Base-by-base conservation (phyloP, 805 yeast species). In the Clavispora fructus region DNA sequence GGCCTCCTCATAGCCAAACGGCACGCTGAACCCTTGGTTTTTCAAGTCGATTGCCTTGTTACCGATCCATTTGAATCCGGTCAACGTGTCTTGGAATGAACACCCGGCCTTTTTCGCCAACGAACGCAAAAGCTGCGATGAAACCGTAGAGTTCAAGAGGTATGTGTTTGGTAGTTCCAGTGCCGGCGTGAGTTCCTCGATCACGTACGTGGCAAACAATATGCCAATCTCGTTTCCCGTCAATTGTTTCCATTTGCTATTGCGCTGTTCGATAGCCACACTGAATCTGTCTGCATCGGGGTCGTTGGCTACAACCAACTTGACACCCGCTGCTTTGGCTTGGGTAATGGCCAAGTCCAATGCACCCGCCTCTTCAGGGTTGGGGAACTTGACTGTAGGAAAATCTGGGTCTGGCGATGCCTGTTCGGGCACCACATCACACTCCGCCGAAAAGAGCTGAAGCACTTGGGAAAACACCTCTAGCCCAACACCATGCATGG, bases 41-140 rank as follows among this genome's bases (percentile, higher is more conserved):
- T 85, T 89, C 41, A 87, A 68, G 7, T 83, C 86, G 31, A 85
- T 79, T 2, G 96, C 94, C 52, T 80, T 78, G 60, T 92, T 92
- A 4, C 98, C 99, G 32, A 92, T 84, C 99, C 99, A 92, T 67
- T 92, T 92, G 72, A 92, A 92, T 1, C 99, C 99, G 0, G 98
- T 92, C 46, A 92, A 73, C 0, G 98, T 92, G 51, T 94, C 97
- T 37, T 70, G 75, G 63, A 75, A 86, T 40, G 78, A 70, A 59
- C 85, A 83, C 0, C 84, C 83, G 40, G 78, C 72, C 5, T 58
- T 60, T 4, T 72, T 62, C 0, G 96, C 94, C 82, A 90, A 80
- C 2, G 82, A 68, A 9, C 69, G 68, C 41, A 91, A 71, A 73
- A 90, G 78, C 59, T 86, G 95, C 5, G 97, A 88, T 0, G 97